Percentiles rank a stretch among this genome's conserved stretches.
phyloP scores from a whole-genome alignment of 768 basidiomycete genomes.

The Suillus luteus region DNA sequence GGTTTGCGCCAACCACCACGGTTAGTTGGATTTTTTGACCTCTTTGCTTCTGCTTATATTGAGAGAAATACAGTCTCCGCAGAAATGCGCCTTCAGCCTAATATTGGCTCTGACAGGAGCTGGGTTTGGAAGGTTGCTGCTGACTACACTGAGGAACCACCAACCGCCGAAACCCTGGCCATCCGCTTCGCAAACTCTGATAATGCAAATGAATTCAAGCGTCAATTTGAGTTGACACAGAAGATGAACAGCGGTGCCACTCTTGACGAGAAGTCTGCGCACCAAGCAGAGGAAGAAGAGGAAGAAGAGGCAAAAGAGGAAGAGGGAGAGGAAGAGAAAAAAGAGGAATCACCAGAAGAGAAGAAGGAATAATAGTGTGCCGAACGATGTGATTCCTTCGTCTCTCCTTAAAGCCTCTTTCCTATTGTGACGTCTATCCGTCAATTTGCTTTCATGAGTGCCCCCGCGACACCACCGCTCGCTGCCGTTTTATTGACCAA shows the following conservation, averaged over 20 bases:
- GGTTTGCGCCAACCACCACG: conserved; percentile 96
- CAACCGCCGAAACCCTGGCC: conserved; percentile 93
- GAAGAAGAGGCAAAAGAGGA: conserved; percentile 35
- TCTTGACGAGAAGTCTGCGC: conserved; percentile 22
- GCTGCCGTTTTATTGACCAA: conserved; percentile 16
- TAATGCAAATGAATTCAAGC: conserved; percentile 88
- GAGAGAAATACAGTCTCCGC: conserved; percentile 57
- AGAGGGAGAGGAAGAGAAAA: conserved; percentile 25
- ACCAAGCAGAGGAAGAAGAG: conserved; percentile 25
- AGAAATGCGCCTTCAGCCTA: conserved; percentile 95
- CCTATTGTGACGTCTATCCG: conserved; percentile 11
- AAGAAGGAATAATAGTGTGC: conserved; percentile 30
- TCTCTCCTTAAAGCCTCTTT: conserved; percentile 15
- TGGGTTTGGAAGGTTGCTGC: conserved; percentile 99
- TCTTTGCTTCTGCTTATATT: conserved; percentile 13
- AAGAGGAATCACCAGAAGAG: conserved; percentile 37
- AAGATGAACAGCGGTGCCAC: conserved; percentile 51
- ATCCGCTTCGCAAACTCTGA: conserved; percentile 98
- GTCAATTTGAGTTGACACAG: conserved; percentile 85
- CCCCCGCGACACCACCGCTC: conserved; percentile 13
- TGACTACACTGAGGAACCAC: conserved; percentile 89
- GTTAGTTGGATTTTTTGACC: conserved; percentile 47
- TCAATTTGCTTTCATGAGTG: conserved; percentile 5
- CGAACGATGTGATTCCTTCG: not conserved
- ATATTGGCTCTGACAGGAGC: conserved; percentile 97